Evolutionary conservation across 1,284 basidiomycete genomes (phyloP).

Genomic region (Anthracocystis walkeri): DNA sequence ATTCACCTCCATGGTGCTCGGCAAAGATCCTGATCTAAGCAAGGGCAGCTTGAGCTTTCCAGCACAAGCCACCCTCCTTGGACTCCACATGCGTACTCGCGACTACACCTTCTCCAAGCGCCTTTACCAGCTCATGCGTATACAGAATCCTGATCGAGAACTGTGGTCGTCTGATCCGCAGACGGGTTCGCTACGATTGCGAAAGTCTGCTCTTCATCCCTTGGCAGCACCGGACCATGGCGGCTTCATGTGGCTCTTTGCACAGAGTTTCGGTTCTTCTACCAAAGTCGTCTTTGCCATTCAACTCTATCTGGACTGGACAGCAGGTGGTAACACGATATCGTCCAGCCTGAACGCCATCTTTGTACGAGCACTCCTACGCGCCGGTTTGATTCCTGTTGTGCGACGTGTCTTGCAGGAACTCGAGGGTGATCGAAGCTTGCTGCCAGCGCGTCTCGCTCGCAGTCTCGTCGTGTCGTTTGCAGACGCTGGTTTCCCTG

Average conservation of each 20-base stretch:
- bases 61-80: conserved; percentile 40
- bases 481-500: conserved; percentile 41
- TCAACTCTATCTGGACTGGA: conserved; percentile 50
- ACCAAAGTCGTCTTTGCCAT: conserved; percentile 23
- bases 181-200: conserved; percentile 14
- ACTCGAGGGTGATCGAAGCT: conserved; percentile 21
- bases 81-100: conserved; percentile 35
- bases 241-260: conserved; percentile 44
- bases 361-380: conserved; percentile 30
- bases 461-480: conserved; percentile 37
- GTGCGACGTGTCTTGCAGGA: conserved; percentile 36
- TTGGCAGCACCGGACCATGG: conserved; percentile 27
- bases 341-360: conserved; percentile 21
- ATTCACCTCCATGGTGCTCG: conserved; percentile 32
- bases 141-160: conserved; percentile 18
- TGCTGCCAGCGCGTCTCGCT: conserved; percentile 27
- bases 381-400: conserved; percentile 15
- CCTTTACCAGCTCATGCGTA: conserved; percentile 38
- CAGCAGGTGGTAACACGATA: conserved; percentile 37
- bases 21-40: conserved; percentile 32
- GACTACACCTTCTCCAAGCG: conserved; percentile 42
- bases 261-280: conserved; percentile 15
- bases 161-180: conserved; percentile 27
- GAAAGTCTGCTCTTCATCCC: conserved; percentile 14
- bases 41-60: conserved; percentile 21